Conservation (phyloP, 2,329 filamentous ascomycete species). For the Pezicula carpinea region DNA sequence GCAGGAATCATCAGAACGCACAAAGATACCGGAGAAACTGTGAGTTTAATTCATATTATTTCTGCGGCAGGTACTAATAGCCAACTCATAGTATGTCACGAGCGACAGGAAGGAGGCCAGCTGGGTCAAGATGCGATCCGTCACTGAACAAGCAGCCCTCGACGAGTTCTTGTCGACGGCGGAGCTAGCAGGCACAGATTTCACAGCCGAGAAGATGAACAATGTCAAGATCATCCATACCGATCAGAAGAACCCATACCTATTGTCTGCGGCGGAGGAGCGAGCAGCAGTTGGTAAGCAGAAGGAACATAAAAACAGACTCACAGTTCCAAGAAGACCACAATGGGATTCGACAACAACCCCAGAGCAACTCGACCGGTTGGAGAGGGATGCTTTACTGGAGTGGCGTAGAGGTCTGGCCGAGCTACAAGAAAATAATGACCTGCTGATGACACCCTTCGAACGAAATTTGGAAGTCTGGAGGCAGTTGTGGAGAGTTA, state of each 20-base stretch:
- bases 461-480: constrained; percentile 97
- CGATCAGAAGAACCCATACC: constrained; percentile 92
- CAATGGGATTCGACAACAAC: constrained; percentile 86
- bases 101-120: constrained; percentile 86
- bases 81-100: constrained; percentile 65
- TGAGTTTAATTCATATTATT: constrained; percentile 26
- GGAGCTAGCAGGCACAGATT: constrained; percentile 95
- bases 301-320: constrained; percentile 66
- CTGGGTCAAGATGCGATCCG: constrained; percentile 99
- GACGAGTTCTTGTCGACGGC: constrained; percentile 96
- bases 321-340: constrained; percentile 88
- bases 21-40: constrained; percentile 73
- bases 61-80: constrained; percentile 19
- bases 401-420: constrained; percentile 88
- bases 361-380: constrained; percentile 70
- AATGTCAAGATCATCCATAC: constrained; percentile 98
- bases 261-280: constrained; percentile 83
- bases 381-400: constrained; percentile 76
- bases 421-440: constrained; percentile 88
- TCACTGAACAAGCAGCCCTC: constrained; percentile 92
- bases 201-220: constrained; percentile 98
- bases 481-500: constrained; percentile 96
- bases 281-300: constrained; percentile 74
- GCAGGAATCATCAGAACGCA: constrained; percentile 58
- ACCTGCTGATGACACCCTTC: constrained; percentile 95